These are phyloP conservation scores for Monilinia vaccinii-corymbosi DNA, from an alignment of 2,329 filamentous ascomycete species.

Conservation along the genomic window DNA sequence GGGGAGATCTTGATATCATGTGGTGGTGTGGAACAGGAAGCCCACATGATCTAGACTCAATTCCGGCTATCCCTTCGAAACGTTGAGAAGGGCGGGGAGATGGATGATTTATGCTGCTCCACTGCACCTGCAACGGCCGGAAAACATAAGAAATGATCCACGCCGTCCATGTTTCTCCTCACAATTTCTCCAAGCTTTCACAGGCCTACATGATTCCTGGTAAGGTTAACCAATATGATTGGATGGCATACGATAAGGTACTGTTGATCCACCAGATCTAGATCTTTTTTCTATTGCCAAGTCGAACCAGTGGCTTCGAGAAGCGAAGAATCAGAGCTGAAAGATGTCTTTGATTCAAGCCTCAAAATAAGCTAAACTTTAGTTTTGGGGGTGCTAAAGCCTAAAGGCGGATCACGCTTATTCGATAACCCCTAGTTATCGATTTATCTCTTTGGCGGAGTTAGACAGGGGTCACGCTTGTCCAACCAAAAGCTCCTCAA, in stretches of 20 bases:
- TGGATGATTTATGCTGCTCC: not conserved
- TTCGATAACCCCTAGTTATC: not conserved
- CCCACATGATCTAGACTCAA: not conserved
- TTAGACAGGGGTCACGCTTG: not conserved
- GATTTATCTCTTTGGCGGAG: not conserved
- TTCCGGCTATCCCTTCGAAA: not conserved
- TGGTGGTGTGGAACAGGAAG: not conserved
- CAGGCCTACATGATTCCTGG: not conserved
- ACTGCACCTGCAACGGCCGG: not conserved
- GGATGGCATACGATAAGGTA: not conserved
- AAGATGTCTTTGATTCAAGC: constrained; percentile 1
- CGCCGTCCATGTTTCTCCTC: not conserved
- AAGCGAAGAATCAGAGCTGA: constrained; percentile 4
- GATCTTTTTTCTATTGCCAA: not conserved
- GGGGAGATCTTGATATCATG: not conserved
- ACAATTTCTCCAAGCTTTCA: not conserved
- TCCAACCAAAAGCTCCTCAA: not conserved
- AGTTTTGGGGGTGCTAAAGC: not conserved
- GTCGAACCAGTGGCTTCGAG: not conserved
- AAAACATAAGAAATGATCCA: not conserved
- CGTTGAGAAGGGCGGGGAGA: not conserved
- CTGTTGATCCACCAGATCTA: too few relatives aligned
- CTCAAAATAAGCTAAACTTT: not conserved
- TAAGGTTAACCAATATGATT: too few relatives aligned
- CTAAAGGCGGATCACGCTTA: not conserved